A percentile compares a stretch with the other conserved stretches of the same genome.
These are phyloP conservation scores for Setomelanomma holmii DNA, from an alignment of 2,329 filamentous ascomycete genomes.

Conservation along the genomic window DNA sequence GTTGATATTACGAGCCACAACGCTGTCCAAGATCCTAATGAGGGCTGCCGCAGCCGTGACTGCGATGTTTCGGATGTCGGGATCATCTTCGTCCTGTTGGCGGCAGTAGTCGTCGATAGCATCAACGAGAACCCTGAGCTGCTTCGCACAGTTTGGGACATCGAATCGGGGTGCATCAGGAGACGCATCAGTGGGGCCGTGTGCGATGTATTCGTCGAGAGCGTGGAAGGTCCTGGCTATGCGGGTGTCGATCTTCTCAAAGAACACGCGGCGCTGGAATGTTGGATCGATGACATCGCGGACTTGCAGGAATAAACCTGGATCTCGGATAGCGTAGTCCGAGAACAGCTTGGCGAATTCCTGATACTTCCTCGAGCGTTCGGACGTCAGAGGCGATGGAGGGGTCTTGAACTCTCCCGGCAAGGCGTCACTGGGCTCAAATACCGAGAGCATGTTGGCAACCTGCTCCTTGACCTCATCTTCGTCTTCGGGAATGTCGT, in stretches of 20 bases:
- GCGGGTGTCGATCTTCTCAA: slow-evolving; percentile 44
- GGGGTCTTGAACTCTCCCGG: slow-evolving; percentile 41
- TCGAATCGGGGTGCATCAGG: slow-evolving; percentile 33
- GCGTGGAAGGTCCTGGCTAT: slow-evolving; percentile 36
- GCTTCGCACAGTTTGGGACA: slow-evolving; percentile 39
- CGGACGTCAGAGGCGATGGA: slow-evolving; percentile 32
- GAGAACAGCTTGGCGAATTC: slow-evolving; percentile 39
- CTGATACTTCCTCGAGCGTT: slow-evolving; percentile 40
- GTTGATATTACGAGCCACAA: slow-evolving; percentile 41
- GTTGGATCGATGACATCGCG: slow-evolving; percentile 37
- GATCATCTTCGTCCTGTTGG: slow-evolving; percentile 28
- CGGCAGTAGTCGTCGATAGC: slow-evolving; percentile 38
- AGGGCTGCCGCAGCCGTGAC: slow-evolving; percentile 38
- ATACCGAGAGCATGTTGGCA: slow-evolving; percentile 46
- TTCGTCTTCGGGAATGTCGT: slow-evolving; percentile 30
- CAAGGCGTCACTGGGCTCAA: slow-evolving; percentile 44
- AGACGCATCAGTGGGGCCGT: slow-evolving; percentile 32
- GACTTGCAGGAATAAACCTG: slow-evolving; percentile 35
- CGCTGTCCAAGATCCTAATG: slow-evolving; percentile 41
- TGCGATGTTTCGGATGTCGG: slow-evolving; percentile 27
- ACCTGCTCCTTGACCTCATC: slow-evolving; percentile 43
- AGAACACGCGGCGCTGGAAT: slow-evolving; percentile 46
- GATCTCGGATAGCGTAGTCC: slow-evolving; percentile 35
- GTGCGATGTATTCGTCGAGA: slow-evolving; percentile 39
- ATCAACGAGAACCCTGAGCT: slow-evolving; percentile 34